These are phyloP conservation scores for Trichothecium sympodiale DNA, from an alignment of 2,329 filamentous ascomycete genomes.

Conservation along the genomic window DNA sequence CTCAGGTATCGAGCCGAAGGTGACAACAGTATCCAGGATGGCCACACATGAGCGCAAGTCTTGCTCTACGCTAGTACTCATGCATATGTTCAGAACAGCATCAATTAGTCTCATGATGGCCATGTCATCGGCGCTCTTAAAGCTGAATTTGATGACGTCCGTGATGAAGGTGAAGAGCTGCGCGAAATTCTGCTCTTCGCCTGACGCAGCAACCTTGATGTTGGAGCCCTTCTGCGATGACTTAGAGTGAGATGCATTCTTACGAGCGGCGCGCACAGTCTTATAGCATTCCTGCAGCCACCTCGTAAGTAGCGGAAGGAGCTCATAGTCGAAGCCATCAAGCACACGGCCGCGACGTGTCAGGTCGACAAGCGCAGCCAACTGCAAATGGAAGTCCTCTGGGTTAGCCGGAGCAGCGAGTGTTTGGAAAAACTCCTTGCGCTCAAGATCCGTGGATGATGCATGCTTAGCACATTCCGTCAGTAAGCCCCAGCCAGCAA, in stretches of 20 bases:
- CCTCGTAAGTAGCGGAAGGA: slow-evolving; percentile 48
- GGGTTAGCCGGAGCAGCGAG: slow-evolving; percentile 43
- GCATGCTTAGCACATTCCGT: slow-evolving; percentile 54
- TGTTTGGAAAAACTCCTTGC: slow-evolving; percentile 54
- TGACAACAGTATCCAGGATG: slow-evolving; percentile 60
- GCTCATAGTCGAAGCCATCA: slow-evolving; percentile 56
- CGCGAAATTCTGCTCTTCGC: slow-evolving; percentile 51
- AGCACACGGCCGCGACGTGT: slow-evolving; percentile 51
- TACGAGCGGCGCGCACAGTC: slow-evolving; percentile 39
- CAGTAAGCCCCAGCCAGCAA: slow-evolving; percentile 54
- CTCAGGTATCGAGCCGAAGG: slow-evolving; percentile 57
- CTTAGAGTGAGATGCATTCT: slow-evolving; percentile 28
- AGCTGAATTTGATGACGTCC: slow-evolving; percentile 67
- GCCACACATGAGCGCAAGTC: slow-evolving; percentile 58
- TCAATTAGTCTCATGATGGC: slow-evolving; percentile 52
- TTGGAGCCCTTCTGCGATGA: slow-evolving; percentile 26
- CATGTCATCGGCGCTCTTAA: slow-evolving; percentile 52
- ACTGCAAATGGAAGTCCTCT: slow-evolving; percentile 56
- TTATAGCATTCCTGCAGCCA: slow-evolving; percentile 50
- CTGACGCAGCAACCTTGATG: slow-evolving; percentile 23
- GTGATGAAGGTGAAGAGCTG: slow-evolving; percentile 55
- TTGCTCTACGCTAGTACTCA: slow-evolving; percentile 50
- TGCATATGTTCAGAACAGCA: slow-evolving; percentile 54
- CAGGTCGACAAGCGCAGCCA: slow-evolving; percentile 51
- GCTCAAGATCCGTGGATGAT: slow-evolving; percentile 54